These are phyloP conservation scores for Purshia tridentata DNA, from an alignment of 306 rosid genomes.

Conservation along the genomic window DNA sequence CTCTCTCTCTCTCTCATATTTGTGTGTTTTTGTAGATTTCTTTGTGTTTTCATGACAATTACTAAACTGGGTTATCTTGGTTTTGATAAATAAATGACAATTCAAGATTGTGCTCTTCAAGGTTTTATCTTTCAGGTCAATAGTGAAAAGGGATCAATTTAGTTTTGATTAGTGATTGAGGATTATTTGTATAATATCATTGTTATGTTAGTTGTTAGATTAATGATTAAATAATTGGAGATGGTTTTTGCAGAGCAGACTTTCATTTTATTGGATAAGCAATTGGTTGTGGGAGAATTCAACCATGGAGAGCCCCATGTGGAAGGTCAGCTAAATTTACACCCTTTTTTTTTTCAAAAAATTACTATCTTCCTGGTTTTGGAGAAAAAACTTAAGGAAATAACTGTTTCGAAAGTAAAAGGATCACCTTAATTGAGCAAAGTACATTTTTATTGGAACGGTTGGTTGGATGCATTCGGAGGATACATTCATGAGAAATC, in stretches of 20 bases:
- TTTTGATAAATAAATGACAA: not conserved
- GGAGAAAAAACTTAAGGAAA: not conserved
- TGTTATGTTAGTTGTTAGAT: not conserved
- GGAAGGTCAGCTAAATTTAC: slow-evolving; percentile 52
- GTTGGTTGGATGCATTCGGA: not conserved
- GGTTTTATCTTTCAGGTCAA: slow-evolving; percentile 5
- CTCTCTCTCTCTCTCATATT: slow-evolving; percentile 14
- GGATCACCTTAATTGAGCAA: not conserved
- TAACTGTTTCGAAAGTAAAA: not conserved
- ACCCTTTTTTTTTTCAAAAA: not conserved
- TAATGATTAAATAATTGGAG: slow-evolving; percentile 12
- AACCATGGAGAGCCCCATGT: slow-evolving; percentile 65
- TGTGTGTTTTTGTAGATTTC: not conserved
- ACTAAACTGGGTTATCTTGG: slow-evolving; percentile 14
- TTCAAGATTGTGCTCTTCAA: not conserved
- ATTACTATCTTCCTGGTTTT: slow-evolving; percentile 9
- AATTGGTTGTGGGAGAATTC: slow-evolving; percentile 55
- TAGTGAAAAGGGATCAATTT: not conserved
- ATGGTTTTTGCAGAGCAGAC: slow-evolving; percentile 64
- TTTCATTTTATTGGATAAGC: slow-evolving; percentile 75
- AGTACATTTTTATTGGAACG: not conserved
- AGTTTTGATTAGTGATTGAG: not conserved
- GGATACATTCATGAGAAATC: not conserved
- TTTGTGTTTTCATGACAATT: not conserved
- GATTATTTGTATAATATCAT: not conserved